Conservation (phyloP, 441 rosid genomes). For the Erodium moschatum region DNA sequence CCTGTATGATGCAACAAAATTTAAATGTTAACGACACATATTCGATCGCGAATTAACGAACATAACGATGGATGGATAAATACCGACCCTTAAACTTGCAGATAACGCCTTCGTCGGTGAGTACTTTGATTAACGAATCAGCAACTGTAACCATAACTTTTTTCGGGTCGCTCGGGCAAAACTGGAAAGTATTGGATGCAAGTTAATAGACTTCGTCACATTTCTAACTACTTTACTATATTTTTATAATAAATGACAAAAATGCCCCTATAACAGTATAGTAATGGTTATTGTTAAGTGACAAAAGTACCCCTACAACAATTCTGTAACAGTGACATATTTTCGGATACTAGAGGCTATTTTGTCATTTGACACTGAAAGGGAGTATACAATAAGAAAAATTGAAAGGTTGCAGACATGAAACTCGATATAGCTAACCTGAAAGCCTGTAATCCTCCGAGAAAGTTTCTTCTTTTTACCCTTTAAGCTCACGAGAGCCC, state of each 20-base stretch:
- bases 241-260: too few species aligned
- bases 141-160: constrained; percentile 78
- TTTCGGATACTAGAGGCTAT: too few species aligned
- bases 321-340: too few species aligned
- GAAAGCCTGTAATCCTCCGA: constrained; percentile 68
- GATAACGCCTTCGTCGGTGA: constrained; percentile 50
- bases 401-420: neutral
- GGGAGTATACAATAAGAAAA: too few species aligned
- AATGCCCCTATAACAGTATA: too few species aligned
- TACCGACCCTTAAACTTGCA: constrained; percentile 54
- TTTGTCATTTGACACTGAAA: too few species aligned
- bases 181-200: constrained; percentile 27
- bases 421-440: constrained; percentile 33
- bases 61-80: constrained; percentile 15
- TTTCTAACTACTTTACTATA: too few species aligned
- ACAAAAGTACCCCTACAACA: too few species aligned
- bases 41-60: neutral
- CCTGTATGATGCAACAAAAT: constrained; percentile 28
- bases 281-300: too few species aligned
- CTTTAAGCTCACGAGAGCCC: constrained; percentile 48
- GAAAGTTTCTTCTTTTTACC: constrained; percentile 59
- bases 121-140: constrained; percentile 75
- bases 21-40: neutral
- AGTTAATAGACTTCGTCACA: too few species aligned
- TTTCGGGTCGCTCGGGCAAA: constrained; percentile 57